Base-by-base conservation (phyloP, 1,139 yeast genomes). In the Kluyveromyces marxianus region DNA sequence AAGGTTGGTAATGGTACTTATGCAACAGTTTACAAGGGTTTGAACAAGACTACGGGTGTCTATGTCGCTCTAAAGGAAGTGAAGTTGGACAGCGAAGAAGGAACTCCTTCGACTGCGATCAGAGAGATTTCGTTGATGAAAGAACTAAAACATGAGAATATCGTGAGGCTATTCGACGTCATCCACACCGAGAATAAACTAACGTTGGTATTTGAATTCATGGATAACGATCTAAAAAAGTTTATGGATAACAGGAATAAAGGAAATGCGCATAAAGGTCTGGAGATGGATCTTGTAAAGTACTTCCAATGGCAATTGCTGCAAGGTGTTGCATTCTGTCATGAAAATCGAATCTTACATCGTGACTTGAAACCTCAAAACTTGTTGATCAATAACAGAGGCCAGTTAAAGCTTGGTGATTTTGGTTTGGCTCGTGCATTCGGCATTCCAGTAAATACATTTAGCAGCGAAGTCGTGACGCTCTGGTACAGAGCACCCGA, bases 401-500 rank as follows among this genome's bases (percentile, higher is more conserved):
- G 97, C 6, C 95, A 87, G 62, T 73, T 92, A 58, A 92, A 92
- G 65, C 72, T 92, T 50, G 98, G 96, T n/a, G 98, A 92, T 70
- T 92, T 92, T 66, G 98, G 98, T 35, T 75, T 92, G 45, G 98
- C 98, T 0, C 75, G 98, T 54, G 98, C 99, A 1, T 92, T 88
- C 69, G 99, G 99, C 14, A 90, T 92, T 48, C 98, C 99, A 0
- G 96, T 92, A 52, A 90, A 92, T 66, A 92, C 98, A 0, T 92
- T 90, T 61, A 87, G 97, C 29, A 89, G 92, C 65, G 98, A 92
- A 65, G 99, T 92, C 36, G 99, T 92, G 35, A 92, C 99, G 1
- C 71, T 92, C 53, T 92, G 99, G 99, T 92, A 92, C 68, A 77
- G 99, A 52, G 97, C 99, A 0, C 98, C 98, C 0, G 99, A 92